Base-by-base conservation (phyloP, 495 filamentous ascomycete genomes). In the Penicillium psychrofluorescens region DNA sequence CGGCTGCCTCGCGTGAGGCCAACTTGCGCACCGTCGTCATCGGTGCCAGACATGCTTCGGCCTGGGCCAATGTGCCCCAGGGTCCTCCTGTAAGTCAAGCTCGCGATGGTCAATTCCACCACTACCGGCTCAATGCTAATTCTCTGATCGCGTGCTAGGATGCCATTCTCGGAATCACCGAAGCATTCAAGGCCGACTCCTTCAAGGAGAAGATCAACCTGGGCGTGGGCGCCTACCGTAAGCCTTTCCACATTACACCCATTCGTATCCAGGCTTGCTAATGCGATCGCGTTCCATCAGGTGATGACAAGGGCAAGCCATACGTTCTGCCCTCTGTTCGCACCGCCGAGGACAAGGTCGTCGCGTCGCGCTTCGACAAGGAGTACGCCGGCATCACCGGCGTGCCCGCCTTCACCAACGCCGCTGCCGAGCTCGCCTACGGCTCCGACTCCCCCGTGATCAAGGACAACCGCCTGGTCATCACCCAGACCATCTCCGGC, bases 381-480 rank as follows among this genome's bases (percentile, higher is more conserved):
- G 92, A 98, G 67, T 98, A 98, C 61, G 90, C 94, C 41, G 88
- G 86, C 53, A 98, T 98, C 67, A 96, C 92, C 30, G 92, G 92
- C 74, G 79, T 96, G 31, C 89, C 90, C 44, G 72, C 86, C 48
- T 96, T 98, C 78, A 90, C 88, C 64, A 89, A 84, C 64, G 87
- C 90, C 16, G 92, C 92, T 27, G 88, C 88, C 32, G 66, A 84
- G 54, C 83, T 98, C 14, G 92, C 92, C 56, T 98, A 97, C 63
- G 90, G 91, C 41, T 60, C 79, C 50, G 80, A 83, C 65, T 91
- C 85, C 37, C 60, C 81, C 12, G 80, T 81, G 44, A 74, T 96
- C 55, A 83, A 77, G 58, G 76, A 83, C 43, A 81, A 86, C 62
- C 80, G 89, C 41, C 71, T 98, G 35, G 90, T 83, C 64, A 90